Evolutionary conservation across 768 basidiomycete genomes (phyloP).

Genomic region (Terana coerulea): DNA sequence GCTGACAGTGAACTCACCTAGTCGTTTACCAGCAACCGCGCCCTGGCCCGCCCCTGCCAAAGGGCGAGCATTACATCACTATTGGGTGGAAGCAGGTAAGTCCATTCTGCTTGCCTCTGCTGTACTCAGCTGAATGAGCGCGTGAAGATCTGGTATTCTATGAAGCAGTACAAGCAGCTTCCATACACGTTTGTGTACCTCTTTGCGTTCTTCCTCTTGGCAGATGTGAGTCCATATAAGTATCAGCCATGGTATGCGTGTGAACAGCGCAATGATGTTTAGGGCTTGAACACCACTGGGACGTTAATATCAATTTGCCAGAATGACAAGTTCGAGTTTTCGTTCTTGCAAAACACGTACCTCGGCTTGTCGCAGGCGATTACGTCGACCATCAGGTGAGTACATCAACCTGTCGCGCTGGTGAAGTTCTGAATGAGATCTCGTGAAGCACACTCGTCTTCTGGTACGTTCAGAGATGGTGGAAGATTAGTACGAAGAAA

Average conservation of each 20-base stretch:
- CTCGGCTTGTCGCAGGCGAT: conserved; percentile 73
- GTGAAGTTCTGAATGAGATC: neutral
- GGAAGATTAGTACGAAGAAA: conserved; percentile 75
- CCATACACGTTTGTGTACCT: conserved; percentile 84
- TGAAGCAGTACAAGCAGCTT: conserved; percentile 71
- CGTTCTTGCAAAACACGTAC: conserved; percentile 79
- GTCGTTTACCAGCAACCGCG: conserved; percentile 86
- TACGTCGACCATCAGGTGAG: conserved; percentile 50
- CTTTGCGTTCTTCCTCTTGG: conserved; percentile 71
- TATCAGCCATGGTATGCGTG: too few species aligned
- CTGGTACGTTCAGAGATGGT: conserved; percentile 80
- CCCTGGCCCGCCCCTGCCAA: conserved; percentile 74
- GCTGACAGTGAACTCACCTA: too few species aligned
- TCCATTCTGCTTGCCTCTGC: neutral
- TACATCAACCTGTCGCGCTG: neutral
- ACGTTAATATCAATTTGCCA: conserved; percentile 75
- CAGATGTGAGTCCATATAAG: conserved; percentile 53
- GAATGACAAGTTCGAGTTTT: conserved; percentile 77
- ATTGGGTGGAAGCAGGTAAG: conserved; percentile 84
- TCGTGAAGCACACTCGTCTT: conserved; percentile 61
- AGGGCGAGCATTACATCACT: conserved; percentile 71
- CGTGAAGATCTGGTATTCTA: conserved; percentile 74
- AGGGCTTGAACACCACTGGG: conserved; percentile 81
- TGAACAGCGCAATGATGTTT: too few species aligned
- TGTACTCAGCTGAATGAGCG: neutral